These are phyloP conservation scores for Zymoseptoria pseudotritici DNA, from an alignment of 2,329 filamentous ascomycete species.

Conservation along the genomic window DNA sequence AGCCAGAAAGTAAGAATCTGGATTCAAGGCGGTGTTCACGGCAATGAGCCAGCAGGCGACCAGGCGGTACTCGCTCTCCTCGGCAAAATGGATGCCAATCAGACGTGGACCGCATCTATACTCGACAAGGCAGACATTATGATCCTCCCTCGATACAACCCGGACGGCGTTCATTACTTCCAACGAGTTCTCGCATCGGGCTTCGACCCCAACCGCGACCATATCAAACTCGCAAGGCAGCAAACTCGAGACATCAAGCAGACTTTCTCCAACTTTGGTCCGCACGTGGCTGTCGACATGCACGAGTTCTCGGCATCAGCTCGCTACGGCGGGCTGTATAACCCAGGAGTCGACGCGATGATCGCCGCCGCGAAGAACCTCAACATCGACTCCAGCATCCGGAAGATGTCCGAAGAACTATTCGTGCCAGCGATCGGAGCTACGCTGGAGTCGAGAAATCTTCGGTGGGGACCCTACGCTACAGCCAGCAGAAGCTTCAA, in stretches of 20 bases:
- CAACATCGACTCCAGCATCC: slow-evolving; percentile 30
- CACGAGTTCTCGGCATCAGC: slow-evolving; percentile 30
- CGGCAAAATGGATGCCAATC: slow-evolving; percentile 29
- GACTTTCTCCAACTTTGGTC: slow-evolving; percentile 26
- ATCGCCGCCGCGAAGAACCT: slow-evolving; percentile 32
- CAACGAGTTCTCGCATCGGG: slow-evolving; percentile 28
- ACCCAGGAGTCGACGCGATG: slow-evolving; percentile 31
- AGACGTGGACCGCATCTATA: slow-evolving; percentile 27
- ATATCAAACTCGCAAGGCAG: slow-evolving; percentile 30
- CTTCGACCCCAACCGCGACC: slow-evolving; percentile 33
- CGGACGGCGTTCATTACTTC: slow-evolving; percentile 32
- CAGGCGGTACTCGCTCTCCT: slow-evolving; percentile 30
- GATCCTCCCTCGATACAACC: slow-evolving; percentile 31
- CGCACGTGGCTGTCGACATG: slow-evolving; percentile 32
- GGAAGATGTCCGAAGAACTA: slow-evolving; percentile 28
- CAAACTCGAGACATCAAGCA: slow-evolving; percentile 31
- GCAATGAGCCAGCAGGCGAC: slow-evolving; percentile 33
- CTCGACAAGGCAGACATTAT: slow-evolving; percentile 30
- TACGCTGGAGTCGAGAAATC: slow-evolving; percentile 20
- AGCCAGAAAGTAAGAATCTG: slow-evolving; percentile 30
- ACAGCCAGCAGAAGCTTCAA: slow-evolving; percentile 17
- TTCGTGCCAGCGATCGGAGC: slow-evolving; percentile 30
- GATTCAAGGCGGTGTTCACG: slow-evolving; percentile 32
- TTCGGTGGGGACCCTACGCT: slow-evolving; percentile 31
- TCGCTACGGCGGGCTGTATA: slow-evolving; percentile 25